phyloP scores from a whole-genome alignment of 805 yeast genomes.

The Ogataea ganodermae region DNA sequence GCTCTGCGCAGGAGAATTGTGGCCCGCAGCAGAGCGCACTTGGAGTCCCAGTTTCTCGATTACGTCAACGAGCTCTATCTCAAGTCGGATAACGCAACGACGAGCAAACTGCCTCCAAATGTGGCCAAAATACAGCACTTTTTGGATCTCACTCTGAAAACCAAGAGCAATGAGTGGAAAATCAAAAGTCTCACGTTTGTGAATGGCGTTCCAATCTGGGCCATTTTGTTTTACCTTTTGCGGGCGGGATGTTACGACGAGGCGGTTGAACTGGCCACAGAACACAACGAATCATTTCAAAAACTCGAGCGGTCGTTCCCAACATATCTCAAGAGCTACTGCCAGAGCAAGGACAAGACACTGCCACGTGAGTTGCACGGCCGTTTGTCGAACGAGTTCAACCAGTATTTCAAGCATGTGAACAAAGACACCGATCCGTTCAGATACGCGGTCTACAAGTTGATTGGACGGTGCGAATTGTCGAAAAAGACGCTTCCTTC shows the following conservation, averaged over 20 bases:
- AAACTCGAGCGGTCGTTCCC: constrained; percentile 87
- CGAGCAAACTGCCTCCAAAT: constrained; percentile 47
- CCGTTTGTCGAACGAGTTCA: constrained; percentile 76
- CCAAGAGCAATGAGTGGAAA: constrained; percentile 48
- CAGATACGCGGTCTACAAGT: constrained; percentile 85
- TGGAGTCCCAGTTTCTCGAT: constrained; percentile 77
- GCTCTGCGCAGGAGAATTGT: constrained; percentile 49
- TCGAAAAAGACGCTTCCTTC: constrained; percentile 66
- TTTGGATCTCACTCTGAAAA: constrained; percentile 45
- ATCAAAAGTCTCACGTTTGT: constrained; percentile 59
- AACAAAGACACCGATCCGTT: constrained; percentile 80
- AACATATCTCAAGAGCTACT: constrained; percentile 70
- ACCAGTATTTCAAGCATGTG: constrained; percentile 69
- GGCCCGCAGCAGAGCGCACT: constrained; percentile 54
- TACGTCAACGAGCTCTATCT: constrained; percentile 67
- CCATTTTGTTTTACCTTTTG: constrained; percentile 76
- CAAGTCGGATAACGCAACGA: constrained; percentile 33
- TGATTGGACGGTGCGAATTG: constrained; percentile 86
- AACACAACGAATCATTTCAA: constrained; percentile 70
- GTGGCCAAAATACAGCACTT: constrained; percentile 70
- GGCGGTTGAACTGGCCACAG: constrained; percentile 67
- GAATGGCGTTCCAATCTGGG: constrained; percentile 94
- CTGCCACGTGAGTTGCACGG: constrained; percentile 69
- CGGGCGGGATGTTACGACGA: constrained; percentile 83
- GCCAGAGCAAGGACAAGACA: constrained; percentile 51